phyloP scores from a whole-genome alignment of 1,284 basidiomycete species.

The Ceratobasidium papillatum region DNA sequence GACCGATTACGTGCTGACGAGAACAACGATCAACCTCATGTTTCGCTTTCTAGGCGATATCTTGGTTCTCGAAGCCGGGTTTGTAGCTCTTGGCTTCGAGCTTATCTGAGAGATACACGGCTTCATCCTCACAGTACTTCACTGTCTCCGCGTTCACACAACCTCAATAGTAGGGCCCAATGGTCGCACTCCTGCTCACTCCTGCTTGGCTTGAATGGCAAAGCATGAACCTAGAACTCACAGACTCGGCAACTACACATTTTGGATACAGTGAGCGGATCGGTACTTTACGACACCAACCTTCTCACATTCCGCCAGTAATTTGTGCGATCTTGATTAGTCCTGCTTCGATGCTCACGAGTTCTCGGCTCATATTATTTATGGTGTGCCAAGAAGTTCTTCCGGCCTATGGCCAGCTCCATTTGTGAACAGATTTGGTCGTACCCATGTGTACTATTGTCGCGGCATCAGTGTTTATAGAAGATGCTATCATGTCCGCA shows the following conservation, averaged over 20 bases:
- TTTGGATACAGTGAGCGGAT: too few species aligned
- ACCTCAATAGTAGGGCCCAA: too few species aligned
- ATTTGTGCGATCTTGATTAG: background rate
- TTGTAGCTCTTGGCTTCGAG: background rate
- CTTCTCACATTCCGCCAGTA: background rate
- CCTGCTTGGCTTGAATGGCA: too few species aligned
- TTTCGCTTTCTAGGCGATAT: background rate
- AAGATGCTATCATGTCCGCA: background rate
- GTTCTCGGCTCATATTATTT: slow-evolving; percentile 4
- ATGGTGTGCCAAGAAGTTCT: slow-evolving; percentile 4
- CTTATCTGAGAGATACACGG: background rate
- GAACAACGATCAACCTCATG: background rate
- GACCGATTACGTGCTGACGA: background rate
- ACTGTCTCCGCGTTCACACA: too few species aligned
- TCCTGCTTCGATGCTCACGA: background rate
- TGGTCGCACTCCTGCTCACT: too few species aligned
- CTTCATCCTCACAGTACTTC: background rate
- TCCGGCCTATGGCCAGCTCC: background rate
- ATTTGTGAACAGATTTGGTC: background rate
- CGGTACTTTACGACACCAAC: too few species aligned
- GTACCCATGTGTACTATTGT: background rate
- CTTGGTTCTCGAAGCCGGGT: background rate
- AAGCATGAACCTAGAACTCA: too few species aligned
- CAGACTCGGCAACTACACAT: too few species aligned
- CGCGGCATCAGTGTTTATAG: background rate